Evolutionary conservation across 805 yeast genomes (phyloP).

Genomic region (Komagataella kurtzmanii): DNA sequence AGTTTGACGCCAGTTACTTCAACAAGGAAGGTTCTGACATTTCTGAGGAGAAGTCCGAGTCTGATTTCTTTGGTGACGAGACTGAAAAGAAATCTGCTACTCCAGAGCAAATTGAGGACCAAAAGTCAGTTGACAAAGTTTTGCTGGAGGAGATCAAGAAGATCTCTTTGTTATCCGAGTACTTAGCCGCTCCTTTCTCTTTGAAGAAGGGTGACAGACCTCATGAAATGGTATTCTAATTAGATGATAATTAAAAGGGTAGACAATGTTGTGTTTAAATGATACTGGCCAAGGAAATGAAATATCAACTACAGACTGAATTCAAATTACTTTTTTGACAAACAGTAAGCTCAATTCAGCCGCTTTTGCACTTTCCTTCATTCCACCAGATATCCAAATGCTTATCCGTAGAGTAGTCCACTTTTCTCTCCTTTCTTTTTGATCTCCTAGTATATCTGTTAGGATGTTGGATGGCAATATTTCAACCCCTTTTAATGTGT

Average conservation of each 20-base stretch:
- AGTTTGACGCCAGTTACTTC: slow-evolving; percentile 89
- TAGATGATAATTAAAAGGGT: neutral
- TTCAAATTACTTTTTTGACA: neutral
- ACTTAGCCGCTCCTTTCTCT: slow-evolving; percentile 91
- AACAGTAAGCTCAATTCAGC: too few species aligned
- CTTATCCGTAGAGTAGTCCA: neutral
- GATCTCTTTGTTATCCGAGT: slow-evolving; percentile 94
- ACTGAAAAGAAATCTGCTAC: slow-evolving; percentile 76
- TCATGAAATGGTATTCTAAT: slow-evolving; percentile 92
- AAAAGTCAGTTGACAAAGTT: slow-evolving; percentile 88
- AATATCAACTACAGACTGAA: neutral
- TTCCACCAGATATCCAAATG: neutral
- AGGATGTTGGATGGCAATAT: neutral
- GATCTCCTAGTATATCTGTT: neutral
- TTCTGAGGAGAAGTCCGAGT: slow-evolving; percentile 76
- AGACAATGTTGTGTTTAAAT: neutral
- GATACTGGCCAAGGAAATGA: neutral
- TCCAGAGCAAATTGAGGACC: slow-evolving; percentile 93
- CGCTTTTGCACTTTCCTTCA: neutral
- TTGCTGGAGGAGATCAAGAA: slow-evolving; percentile 89
- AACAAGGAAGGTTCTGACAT: slow-evolving; percentile 80
- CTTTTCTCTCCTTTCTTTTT: neutral
- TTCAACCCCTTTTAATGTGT: neutral
- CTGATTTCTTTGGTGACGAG: slow-evolving; percentile 75
- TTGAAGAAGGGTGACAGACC: slow-evolving; percentile 98